Percentiles rank a stretch among this genome's conserved stretches.
Evolutionary conservation across 164 flowering plant species (phyloP).

Genomic region (Vitis vinifera): ASM3070453v1 NC_081822.1:30060501-30061000

Average conservation of each 20-base stretch:
- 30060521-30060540: constrained; percentile 20
- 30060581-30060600: constrained; percentile 59
- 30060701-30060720: constrained; percentile 60
- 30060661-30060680: constrained; percentile 63
- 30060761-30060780: constrained; percentile 54
- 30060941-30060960: no score
- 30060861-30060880: background rate
- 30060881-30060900: no score
- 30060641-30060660: constrained; percentile 70
- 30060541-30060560: constrained; percentile 16
- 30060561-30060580: constrained; percentile 43
- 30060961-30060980: no score
- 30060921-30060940: no score
- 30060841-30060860: constrained; percentile 17
- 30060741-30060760: constrained; percentile 38
- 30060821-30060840: constrained; percentile 63
- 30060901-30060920: no score
- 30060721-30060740: constrained; percentile 71
- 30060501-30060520: constrained; percentile 55
- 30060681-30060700: constrained; percentile 62
- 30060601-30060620: constrained; percentile 78
- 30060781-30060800: constrained; percentile 51
- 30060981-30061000: no score
- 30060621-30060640: constrained; percentile 63
- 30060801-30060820: constrained; percentile 64